Percentiles rank a stretch among this genome's conserved stretches.
phyloP scores from a whole-genome alignment of 805 yeast genomes.

The Candida stauntonica region DNA sequence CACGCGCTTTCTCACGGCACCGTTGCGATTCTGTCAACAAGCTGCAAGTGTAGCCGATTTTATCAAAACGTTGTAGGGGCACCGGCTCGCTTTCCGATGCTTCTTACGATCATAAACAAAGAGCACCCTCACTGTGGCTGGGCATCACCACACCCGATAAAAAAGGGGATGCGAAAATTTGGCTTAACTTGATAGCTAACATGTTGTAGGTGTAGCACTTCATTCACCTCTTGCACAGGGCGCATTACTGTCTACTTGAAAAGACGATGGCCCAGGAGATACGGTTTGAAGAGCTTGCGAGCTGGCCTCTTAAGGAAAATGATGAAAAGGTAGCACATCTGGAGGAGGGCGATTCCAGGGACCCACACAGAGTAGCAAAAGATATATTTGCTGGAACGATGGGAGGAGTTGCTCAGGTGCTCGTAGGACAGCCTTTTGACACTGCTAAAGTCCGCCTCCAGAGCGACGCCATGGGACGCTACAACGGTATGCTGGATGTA shows the following conservation, averaged over 20 bases:
- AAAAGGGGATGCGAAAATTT: neutral
- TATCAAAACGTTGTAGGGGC: too few relatives aligned
- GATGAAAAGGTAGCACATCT: too few relatives aligned
- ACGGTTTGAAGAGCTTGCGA: too few relatives aligned
- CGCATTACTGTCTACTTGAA: neutral
- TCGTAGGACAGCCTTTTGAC: conserved; percentile 95
- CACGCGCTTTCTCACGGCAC: neutral
- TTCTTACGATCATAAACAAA: conserved; percentile 14
- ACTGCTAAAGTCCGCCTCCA: conserved; percentile 92
- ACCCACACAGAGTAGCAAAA: conserved; percentile 23
- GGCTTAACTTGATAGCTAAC: neutral
- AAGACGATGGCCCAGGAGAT: neutral
- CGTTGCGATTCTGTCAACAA: conserved; percentile 7
- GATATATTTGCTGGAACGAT: conserved; percentile 69
- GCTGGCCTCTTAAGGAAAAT: too few relatives aligned
- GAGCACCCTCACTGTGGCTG: too few relatives aligned
- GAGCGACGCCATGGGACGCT: conserved; percentile 76
- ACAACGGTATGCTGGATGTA: conserved; percentile 72
- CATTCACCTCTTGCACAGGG: too few relatives aligned
- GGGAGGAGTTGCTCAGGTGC: conserved; percentile 95
- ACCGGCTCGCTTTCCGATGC: conserved; percentile 17
- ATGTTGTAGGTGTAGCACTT: neutral
- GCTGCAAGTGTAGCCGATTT: conserved; percentile 17
- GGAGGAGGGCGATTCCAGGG: too few relatives aligned
- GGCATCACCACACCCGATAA: neutral